Base-by-base conservation (phyloP, 1,284 basidiomycete genomes). In the Trichosporon sp. region DNA sequence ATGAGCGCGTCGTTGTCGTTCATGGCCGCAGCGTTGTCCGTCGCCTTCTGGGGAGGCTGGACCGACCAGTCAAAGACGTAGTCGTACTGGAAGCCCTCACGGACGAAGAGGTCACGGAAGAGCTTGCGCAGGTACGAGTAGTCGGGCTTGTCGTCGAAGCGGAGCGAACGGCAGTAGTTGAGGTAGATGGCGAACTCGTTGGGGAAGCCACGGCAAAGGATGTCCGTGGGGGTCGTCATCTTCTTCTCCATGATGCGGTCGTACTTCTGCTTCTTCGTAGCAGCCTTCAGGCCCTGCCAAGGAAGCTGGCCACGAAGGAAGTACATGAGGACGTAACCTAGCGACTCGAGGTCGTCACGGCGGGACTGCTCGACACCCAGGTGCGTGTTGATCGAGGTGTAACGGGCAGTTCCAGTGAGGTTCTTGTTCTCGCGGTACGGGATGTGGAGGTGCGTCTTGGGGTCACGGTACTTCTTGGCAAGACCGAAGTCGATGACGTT, bases 361-460 rank as follows among this genome's bases (percentile, higher is more conserved):
- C 95, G 90, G 70, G 92, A 91, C 81, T 97, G 95, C 82, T 97
- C 91, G 62, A 98, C 95, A 74, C 95, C 96, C 77, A 98, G 82
- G 79, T 99, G 96, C 56, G 95, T 99, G 84, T 99, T 99, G 85
- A 99, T 98, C 29, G 94, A 97, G 1, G 95, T 99, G 86, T 99
- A 99, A 63, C 95, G 91, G 68, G 95, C 96, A 25, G 96, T 99
- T 69, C 96, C 96, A 1, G 95, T 99, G 73, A 99, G 82, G 80
- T 98, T 99, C 90, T 99, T 98, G 87, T 99, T 98, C 88, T 99
- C 96, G 74, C 95, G 87, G 86, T 99, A 99, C 3, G 95, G 95
- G 72, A 99, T 99, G 81, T 99, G 96, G 52, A 98, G 86, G 80
- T 99, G 95, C 62, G 96, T 99, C 88, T 97, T 98, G 49, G 95